phyloP scores from a whole-genome alignment of 306 rosid species.

The Carpinus fangiana region DNA sequence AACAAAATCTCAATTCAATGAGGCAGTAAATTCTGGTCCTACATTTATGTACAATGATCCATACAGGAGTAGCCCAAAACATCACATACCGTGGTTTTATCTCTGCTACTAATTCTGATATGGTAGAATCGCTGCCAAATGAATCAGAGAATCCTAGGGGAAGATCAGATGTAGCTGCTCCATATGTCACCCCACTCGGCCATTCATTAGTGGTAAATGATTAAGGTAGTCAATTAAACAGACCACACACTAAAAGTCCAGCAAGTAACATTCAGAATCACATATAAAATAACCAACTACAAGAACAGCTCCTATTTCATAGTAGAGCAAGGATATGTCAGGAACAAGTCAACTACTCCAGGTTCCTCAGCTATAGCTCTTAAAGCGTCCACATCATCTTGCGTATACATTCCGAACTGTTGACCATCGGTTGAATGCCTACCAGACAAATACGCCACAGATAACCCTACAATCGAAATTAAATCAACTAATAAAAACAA shows the following conservation, averaged over 20 bases:
- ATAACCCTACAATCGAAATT: slow-evolving; percentile 47
- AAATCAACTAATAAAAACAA: slow-evolving; percentile 18
- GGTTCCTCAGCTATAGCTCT: slow-evolving; percentile 94
- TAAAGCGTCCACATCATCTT: slow-evolving; percentile 87
- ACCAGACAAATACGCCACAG: slow-evolving; percentile 83
- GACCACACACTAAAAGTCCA: slow-evolving; percentile 22
- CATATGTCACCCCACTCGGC: slow-evolving; percentile 73
- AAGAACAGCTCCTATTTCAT: slow-evolving; percentile 5
- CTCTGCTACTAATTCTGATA: slow-evolving; percentile 82
- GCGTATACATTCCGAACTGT: slow-evolving; percentile 72
- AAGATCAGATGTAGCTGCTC: slow-evolving; percentile 53
- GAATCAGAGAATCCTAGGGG: slow-evolving; percentile 67
- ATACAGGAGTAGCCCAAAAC: slow-evolving; percentile 16
- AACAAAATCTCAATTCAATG: background rate
- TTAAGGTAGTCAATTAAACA: slow-evolving; percentile 52
- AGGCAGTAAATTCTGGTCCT: background rate
- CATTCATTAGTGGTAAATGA: slow-evolving; percentile 76
- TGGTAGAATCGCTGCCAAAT: slow-evolving; percentile 55
- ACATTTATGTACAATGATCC: background rate
- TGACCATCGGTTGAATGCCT: slow-evolving; percentile 52
- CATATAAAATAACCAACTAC: slow-evolving; percentile 9
- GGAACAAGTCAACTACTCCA: slow-evolving; percentile 71
- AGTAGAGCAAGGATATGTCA: slow-evolving; percentile 77
- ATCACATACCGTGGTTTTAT: slow-evolving; percentile 84
- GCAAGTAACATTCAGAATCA: slow-evolving; percentile 5